Percentiles rank a stretch among this genome's conserved stretches.
Evolutionary conservation across 2,329 filamentous ascomycete species (phyloP).

Genomic region (Penicillium sp.): DNA sequence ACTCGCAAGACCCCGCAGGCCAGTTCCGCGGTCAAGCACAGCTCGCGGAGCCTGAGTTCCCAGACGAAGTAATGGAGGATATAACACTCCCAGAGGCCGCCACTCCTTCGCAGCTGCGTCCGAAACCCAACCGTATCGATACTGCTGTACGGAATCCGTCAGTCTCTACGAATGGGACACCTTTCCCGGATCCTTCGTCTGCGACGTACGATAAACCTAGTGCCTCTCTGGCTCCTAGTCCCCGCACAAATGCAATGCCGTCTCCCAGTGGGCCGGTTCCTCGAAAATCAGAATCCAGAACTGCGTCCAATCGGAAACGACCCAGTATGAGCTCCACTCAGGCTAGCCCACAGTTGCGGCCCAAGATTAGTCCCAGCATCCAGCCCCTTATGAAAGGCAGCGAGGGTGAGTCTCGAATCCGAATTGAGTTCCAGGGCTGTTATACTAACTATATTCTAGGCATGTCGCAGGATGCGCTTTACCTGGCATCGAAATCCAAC

Average conservation of each 20-base stretch:
- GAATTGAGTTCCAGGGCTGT: slow-evolving; percentile 4
- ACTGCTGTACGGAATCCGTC: slow-evolving; percentile 50
- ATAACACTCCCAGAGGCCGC: slow-evolving; percentile 72
- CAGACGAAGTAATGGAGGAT: slow-evolving; percentile 60
- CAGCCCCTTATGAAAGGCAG: slow-evolving; percentile 79
- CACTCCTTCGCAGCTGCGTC: slow-evolving; percentile 44
- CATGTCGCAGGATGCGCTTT: slow-evolving; percentile 60
- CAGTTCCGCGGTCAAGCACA: slow-evolving; percentile 35
- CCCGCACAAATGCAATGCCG: slow-evolving; percentile 52
- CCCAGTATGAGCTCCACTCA: slow-evolving; percentile 68
- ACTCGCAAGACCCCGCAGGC: slow-evolving; percentile 38
- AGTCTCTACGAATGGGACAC: slow-evolving; percentile 65
- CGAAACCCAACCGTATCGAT: slow-evolving; percentile 51
- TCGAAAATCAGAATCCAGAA: slow-evolving; percentile 48
- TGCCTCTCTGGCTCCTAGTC: slow-evolving; percentile 50
- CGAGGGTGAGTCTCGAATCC: slow-evolving; percentile 50
- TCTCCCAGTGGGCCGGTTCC: slow-evolving; percentile 48
- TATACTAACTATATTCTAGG: slow-evolving; percentile 26
- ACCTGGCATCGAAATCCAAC: slow-evolving; percentile 92
- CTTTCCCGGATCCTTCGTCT: slow-evolving; percentile 35
- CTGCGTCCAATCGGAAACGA: slow-evolving; percentile 58
- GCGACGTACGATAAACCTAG: slow-evolving; percentile 28
- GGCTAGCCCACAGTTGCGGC: slow-evolving; percentile 81
- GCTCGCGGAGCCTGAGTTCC: slow-evolving; percentile 43
- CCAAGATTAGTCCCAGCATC: slow-evolving; percentile 90